Base-by-base conservation (phyloP, 2,329 filamentous ascomycete species). In the Beauveria varroae region DNA sequence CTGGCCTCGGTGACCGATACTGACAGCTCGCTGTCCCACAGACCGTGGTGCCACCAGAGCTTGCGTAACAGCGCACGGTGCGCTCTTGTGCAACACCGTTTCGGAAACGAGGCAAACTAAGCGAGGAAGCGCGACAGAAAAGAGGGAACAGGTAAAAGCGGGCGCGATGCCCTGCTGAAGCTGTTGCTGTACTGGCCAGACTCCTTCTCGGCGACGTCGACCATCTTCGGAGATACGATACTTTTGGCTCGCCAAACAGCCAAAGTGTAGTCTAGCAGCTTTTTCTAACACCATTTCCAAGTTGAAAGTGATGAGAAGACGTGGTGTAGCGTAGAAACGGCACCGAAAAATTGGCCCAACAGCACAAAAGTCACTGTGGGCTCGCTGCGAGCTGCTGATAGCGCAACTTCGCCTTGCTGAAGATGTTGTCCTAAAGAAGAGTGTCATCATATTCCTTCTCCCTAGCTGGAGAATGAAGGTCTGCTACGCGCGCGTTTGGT, bases 21-120 rank as follows among this genome's bases (percentile, higher is more conserved):
- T 22, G 50, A 52, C 18, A 54, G 49, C 40, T 60, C n/a, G 26
- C 57, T 54, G 57, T 37, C 28, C 37, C 57, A 60, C 26, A 47
- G 4, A 24, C 57, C 57, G 37, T 60, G 22, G 5, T n/a, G 47
- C 26, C 57, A 50, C 12, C 20, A 49, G 37, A 26, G 47, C 37
- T 22, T 44, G 22, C 41, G 34, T 41, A 60, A 10, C 24, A 60
- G 57, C 8, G 10, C 9, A 52, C 14, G 9, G 53, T 49, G 24
- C 44, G 57, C 10, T 41, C 40, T 16, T 41, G 57, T 7, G 46
- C 22, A 24, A 5, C 9, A 6, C 57, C 26, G 41, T 53, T 60
- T 49, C 40, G 9, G 18, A 46, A 40, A 54, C 24, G 26, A 60
- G 34, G 12, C 49, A 40, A 6, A 60, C 40, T 22, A 53, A 37